These are phyloP conservation scores for Populus trichocarpa DNA, from an alignment of 441 rosid genomes.

Conservation along the genomic window DNA sequence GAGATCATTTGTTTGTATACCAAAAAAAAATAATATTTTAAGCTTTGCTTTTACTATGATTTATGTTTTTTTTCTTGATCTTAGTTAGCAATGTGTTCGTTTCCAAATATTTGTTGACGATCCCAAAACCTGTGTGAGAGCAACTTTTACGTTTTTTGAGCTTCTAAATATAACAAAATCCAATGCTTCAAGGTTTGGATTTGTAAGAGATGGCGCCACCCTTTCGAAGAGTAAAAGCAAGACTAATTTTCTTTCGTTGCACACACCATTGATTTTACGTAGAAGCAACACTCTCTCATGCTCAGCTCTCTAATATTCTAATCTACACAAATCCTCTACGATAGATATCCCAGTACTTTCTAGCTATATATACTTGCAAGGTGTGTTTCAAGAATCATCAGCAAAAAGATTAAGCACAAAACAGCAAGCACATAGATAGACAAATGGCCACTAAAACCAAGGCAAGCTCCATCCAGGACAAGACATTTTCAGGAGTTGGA, in stretches of 20 bases:
- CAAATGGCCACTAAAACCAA: conserved; percentile 13
- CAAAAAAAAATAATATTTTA: no score
- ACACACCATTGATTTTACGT: conserved; percentile 28
- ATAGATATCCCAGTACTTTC: neutral
- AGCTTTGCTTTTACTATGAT: no score
- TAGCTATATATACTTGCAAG: conserved; percentile 19
- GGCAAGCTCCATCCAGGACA: conserved; percentile 27
- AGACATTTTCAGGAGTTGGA: conserved; percentile 48
- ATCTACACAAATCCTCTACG: no score
- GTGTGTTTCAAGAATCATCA: neutral
- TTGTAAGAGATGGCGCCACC: neutral
- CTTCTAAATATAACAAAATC: neutral
- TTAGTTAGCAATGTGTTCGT: no score
- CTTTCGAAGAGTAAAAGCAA: conserved; percentile 35
- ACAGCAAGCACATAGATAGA: neutral
- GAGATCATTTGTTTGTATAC: neutral
- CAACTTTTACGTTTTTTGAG: neutral
- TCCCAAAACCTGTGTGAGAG: neutral
- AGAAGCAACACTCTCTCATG: conserved; percentile 34
- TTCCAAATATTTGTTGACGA: neutral
- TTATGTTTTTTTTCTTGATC: no score
- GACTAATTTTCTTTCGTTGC: neutral
- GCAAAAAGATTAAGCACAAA: neutral
- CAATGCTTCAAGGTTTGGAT: conserved; percentile 10
- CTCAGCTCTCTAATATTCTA: no score